Conservation (phyloP, 805 yeast genomes). For the Kazachstania psychrophila region DNA sequence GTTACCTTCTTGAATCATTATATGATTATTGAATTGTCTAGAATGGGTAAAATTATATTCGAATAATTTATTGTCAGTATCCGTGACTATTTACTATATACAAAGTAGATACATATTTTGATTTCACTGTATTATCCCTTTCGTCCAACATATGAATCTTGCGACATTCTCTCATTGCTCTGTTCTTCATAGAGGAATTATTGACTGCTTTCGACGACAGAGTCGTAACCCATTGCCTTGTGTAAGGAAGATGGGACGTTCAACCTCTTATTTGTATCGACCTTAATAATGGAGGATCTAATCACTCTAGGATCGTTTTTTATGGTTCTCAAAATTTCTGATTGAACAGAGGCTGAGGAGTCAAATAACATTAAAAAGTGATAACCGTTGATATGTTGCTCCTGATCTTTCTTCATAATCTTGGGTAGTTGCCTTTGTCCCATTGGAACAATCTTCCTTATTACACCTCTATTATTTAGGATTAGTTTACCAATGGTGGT, state of each 20-base stretch:
- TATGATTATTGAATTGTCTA: too few relatives aligned
- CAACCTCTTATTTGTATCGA: conserved; percentile 42
- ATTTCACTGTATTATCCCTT: too few relatives aligned
- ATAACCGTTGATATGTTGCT: conserved; percentile 81
- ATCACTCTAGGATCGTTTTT: conserved; percentile 86
- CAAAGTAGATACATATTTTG: too few relatives aligned
- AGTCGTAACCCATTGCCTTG: conserved; percentile 30
- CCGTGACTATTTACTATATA: too few relatives aligned
- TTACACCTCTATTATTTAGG: conserved; percentile 87
- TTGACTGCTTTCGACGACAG: conserved; percentile 16
- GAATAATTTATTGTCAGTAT: too few relatives aligned
- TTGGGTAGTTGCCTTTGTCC: conserved; percentile 70
- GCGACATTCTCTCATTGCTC: too few relatives aligned
- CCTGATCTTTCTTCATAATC: conserved; percentile 75
- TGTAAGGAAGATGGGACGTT: conserved; percentile 52
- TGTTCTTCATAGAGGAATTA: not conserved
- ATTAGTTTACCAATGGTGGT: conserved; percentile 74
- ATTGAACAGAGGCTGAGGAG: conserved; percentile 75
- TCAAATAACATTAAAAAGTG: conserved; percentile 84
- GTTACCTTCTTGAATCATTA: too few relatives aligned
- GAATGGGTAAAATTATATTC: too few relatives aligned
- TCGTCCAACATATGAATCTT: too few relatives aligned
- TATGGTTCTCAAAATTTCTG: conserved; percentile 70
- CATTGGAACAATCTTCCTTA: conserved; percentile 69
- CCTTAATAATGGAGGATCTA: conserved; percentile 63